A percentile compares a stretch with the other conserved stretches of the same genome.
phyloP scores from a whole-genome alignment of 305 asterid genomes.

The Lippia alba region DNA sequence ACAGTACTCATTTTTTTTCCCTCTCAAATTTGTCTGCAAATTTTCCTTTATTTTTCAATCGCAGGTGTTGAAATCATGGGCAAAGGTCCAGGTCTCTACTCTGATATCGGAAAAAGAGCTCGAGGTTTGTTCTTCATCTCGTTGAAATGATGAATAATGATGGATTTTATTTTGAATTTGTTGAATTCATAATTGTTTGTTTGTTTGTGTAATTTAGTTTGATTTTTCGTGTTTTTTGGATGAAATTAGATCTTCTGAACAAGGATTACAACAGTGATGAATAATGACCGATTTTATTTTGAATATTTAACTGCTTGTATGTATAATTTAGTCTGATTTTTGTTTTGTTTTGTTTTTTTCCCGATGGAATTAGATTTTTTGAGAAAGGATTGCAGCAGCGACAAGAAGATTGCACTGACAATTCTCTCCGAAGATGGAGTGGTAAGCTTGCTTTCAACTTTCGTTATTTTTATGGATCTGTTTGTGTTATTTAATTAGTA shows the following conservation, averaged over 20 bases:
- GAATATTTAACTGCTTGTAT: neutral
- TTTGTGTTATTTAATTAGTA: neutral
- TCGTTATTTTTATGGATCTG: conserved; percentile 36
- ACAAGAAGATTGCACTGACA: conserved; percentile 77
- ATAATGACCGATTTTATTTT: neutral
- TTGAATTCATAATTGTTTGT: neutral
- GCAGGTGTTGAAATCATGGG: conserved; percentile 44
- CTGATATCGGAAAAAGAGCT: conserved; percentile 81
- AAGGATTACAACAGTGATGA: conserved; percentile 66
- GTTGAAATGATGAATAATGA: neutral
- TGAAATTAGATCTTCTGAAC: conserved; percentile 68
- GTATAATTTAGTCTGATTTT: neutral
- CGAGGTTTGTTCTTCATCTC: conserved; percentile 51
- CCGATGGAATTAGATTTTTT: conserved; percentile 66
- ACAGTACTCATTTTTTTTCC: no score
- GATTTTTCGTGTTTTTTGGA: conserved; percentile 22
- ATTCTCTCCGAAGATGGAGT: conserved; percentile 69
- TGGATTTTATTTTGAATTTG: neutral
- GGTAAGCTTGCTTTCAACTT: conserved; percentile 44
- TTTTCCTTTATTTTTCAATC: no score
- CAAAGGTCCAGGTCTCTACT: conserved; percentile 84
- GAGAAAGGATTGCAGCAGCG: conserved; percentile 68
- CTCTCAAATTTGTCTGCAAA: no score
- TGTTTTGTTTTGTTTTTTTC: conserved; percentile 23
- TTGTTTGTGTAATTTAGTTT: neutral